Evolutionary conservation across 768 basidiomycete species (phyloP), one percentile per base, ranked within the genome.

Genomic region (Hericium coralloides): DNA sequence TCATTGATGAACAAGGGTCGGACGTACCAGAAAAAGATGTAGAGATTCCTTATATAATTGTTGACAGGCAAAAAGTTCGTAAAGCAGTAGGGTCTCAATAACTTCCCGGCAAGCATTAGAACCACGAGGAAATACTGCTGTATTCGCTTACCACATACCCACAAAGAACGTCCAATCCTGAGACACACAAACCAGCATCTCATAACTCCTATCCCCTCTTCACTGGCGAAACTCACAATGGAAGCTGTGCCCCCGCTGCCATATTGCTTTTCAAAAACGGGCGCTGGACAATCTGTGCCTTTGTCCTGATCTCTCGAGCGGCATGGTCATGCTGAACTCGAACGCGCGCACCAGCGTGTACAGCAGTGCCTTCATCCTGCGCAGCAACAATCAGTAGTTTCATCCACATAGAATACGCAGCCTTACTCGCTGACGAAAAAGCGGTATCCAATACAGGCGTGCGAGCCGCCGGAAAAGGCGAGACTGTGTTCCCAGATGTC

Each of bases 381-480:
- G 4, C n/a, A 22, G 25, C 18, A n/a, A n/a, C n/a, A 20, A 31
- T 50, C 22, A 22, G 49, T 17, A 26, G 12, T 31, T 0, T 31
- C 31, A 31, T 31, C 31, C 10, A 31, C 31, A 9, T 31, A 31
- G 31, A 9, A 9, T 31, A 31, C 7, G 31, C 31, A 31, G 31
- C 31, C 31, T 31, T 31, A 63, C 63, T 61, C 67, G 41, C 64
- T 49, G 18, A 68, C 22, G 18, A 66, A 60, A 49, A 69, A 69
- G 14, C 60, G 59, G 54, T 65, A 69, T 0, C 67, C 67, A 38
- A 68, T 66, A 57, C 69, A 70, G n/a, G 63, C 58, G 50, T 39
- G 55, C n/a, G 66, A 61, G 23, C 69, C 69, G 5, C 63, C 69
- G 7, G 68, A 41, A 60, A 70, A 70, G 4, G 67, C 64, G 18